Base-by-base conservation (phyloP, 1,284 basidiomycete genomes). In the Naganishia albida region DNA sequence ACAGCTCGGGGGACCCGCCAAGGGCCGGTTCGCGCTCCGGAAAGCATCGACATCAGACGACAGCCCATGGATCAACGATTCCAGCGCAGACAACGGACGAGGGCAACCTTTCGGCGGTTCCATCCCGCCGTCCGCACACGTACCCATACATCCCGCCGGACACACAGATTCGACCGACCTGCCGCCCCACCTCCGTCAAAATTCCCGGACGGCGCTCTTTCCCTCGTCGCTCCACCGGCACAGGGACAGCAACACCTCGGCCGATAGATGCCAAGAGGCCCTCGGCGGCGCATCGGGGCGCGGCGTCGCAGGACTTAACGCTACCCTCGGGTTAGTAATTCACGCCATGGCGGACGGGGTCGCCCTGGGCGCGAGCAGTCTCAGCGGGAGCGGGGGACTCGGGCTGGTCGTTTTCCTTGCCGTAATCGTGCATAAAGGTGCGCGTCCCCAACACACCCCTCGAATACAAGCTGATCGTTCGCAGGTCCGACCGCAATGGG, bases 281-380 rank as follows among this genome's bases (percentile, higher is more conserved):
- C 40, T 60, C 7, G 62, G 48, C 16, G 62, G 49, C 25, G 53
- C 53, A n/a, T 49, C 39, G 2, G 51, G 62, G 6, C 23, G 34
- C 7, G 66, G 66, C 8, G 30, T 67, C 2, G 59, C 63, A 16
- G 78, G 77, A 2, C 83, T 89, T 67, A 85, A 90, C 50, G 82
- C 93, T 43, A 91, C 91, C 0, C 77, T 95, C 6, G 93, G 93
- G 0, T 80, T 96, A 50, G 83, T 91, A 42, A 85, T 93, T 43
- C 93, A 96, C 74, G 90, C 88, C 2, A 81, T 93, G 38, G 89
- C 92, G 0, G 93, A 97, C 77, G 93, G 93, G 1, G 86, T 95
- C 64, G 91, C 91, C 1, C 80, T 97, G 52, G 93, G 93, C 30
- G 89, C 91, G 3, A 81, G 81, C 49, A 76, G 79, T 28, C 68